Conservation (phyloP, 2,329 filamentous ascomycete species). For the Huntiella decipiens region DNA sequence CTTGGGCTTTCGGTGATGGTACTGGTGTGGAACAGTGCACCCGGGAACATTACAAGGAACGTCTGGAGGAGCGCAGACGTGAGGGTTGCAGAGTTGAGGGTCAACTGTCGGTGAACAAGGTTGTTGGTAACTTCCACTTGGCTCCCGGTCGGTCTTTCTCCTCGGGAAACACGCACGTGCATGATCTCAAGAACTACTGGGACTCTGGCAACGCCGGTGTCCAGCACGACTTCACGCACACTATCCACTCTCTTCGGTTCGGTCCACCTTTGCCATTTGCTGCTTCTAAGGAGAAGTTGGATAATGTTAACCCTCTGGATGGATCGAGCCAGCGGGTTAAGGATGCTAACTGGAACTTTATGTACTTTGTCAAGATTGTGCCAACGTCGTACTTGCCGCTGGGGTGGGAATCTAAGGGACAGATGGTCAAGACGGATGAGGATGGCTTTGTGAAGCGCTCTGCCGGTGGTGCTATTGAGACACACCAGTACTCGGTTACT, state of each 20-base stretch:
- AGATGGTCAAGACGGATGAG: conserved; percentile 29
- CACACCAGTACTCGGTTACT: conserved; percentile 95
- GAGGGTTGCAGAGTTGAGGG: conserved; percentile 95
- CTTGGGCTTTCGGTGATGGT: conserved; percentile 87
- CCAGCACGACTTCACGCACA: conserved; percentile 74
- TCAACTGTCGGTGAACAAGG: conserved; percentile 87
- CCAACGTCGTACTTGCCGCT: conserved; percentile 87
- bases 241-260: conserved; percentile 76
- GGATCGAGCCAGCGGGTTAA: conserved; percentile 54
- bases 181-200: conserved; percentile 93
- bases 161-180: conserved; percentile 90
- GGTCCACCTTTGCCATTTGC: conserved; percentile 73
- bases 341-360: conserved; percentile 82
- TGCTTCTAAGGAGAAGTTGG: conserved; percentile 38
- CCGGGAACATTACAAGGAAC: conserved; percentile 82
- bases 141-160: conserved; percentile 92
- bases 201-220: conserved; percentile 44
- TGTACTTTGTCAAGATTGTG: conserved; percentile 99
- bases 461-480: conserved; percentile 69
- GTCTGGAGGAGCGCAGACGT: conserved; percentile 65
- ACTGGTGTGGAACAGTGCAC: conserved; percentile 89
- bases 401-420: conserved; percentile 53
- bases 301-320: conserved; percentile 51
- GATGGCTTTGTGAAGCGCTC: conserved; percentile 50
- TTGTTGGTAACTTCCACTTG: conserved; percentile 96